These are phyloP conservation scores for Solanum raphanifolium DNA, from an alignment of 257 asterid genomes.

Conservation along the genomic window DNA sequence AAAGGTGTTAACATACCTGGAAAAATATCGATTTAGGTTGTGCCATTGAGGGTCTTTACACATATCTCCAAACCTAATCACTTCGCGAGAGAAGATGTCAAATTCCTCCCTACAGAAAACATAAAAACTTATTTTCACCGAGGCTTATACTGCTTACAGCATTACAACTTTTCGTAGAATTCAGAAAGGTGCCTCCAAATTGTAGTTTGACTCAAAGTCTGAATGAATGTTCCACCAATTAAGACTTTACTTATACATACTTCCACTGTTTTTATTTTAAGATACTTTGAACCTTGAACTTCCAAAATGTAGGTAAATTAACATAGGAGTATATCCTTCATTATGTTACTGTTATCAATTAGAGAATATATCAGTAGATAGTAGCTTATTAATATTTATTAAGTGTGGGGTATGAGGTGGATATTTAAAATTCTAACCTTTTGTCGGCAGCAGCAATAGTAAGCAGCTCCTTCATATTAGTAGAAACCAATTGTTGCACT, in stretches of 20 bases:
- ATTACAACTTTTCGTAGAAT: neutral
- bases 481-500: slow-evolving; percentile 69
- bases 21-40: slow-evolving; percentile 70
- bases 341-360: neutral
- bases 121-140: neutral
- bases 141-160: neutral
- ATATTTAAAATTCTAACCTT: slow-evolving; percentile 34
- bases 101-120: slow-evolving; percentile 74
- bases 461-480: slow-evolving; percentile 80
- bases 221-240: neutral
- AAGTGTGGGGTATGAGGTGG: neutral
- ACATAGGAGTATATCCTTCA: neutral
- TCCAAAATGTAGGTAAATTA: neutral
- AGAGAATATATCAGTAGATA: neutral
- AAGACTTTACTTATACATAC: neutral
- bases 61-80: slow-evolving; percentile 81
- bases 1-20: slow-evolving; percentile 39
- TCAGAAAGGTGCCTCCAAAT: neutral
- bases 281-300: neutral
- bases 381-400: neutral
- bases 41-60: slow-evolving; percentile 99
- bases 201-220: neutral
- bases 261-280: neutral
- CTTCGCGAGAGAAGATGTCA: slow-evolving; percentile 82
- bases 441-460: slow-evolving; percentile 92